These are phyloP conservation scores for Przewalskia tangutica DNA, from an alignment of 257 asterid genomes.

Conservation along the genomic window DNA sequence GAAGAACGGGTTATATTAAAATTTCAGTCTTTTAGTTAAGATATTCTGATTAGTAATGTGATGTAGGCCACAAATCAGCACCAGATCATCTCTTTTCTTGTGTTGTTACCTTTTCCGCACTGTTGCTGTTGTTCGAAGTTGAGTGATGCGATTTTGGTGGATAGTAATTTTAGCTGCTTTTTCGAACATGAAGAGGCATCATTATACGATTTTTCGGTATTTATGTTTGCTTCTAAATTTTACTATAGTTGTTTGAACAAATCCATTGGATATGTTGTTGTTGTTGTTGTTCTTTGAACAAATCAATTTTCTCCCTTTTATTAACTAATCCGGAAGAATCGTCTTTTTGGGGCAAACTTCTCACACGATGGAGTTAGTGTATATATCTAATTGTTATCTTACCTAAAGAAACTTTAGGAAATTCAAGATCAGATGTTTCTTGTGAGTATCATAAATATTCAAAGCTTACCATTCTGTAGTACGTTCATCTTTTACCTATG, in stretches of 20 bases:
- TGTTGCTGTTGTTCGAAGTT: background rate
- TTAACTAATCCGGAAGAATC: background rate
- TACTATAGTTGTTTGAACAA: background rate
- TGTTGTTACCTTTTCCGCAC: background rate
- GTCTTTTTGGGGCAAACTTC: background rate
- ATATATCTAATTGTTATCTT: background rate
- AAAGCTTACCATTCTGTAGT: background rate
- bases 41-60: background rate
- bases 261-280: too few species aligned
- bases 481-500: slow-evolving; percentile 2
- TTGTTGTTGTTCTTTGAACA: background rate
- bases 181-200: background rate
- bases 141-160: background rate
- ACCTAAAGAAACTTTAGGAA: background rate
- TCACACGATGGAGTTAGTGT: background rate
- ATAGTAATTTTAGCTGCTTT: background rate
- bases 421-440: background rate
- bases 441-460: background rate
- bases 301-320: background rate
- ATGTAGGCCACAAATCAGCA: background rate
- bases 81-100: background rate
- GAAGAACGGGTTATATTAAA: background rate
- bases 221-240: background rate
- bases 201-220: background rate
- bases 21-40: background rate